Evolutionary conservation across 768 basidiomycete species (phyloP).

Genomic region (Gloeostereum incarnatum): DNA sequence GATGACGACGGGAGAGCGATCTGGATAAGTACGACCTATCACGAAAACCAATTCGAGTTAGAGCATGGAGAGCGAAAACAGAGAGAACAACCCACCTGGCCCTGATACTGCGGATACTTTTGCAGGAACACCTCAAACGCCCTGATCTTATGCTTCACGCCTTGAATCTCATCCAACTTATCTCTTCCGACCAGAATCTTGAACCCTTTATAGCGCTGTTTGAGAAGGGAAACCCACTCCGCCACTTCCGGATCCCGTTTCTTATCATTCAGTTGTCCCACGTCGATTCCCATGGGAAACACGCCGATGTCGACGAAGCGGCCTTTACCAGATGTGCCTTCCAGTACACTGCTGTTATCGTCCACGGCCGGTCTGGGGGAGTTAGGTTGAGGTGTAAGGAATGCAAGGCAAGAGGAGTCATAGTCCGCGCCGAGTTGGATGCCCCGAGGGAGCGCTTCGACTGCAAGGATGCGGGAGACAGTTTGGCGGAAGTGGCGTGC

Average conservation of each 20-base stretch:
- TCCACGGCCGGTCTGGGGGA: background rate
- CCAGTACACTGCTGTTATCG: background rate
- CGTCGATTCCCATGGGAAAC: slow-evolving; percentile 90
- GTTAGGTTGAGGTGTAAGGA: background rate
- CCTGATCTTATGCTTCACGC: slow-evolving; percentile 74
- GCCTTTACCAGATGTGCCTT: slow-evolving; percentile 22
- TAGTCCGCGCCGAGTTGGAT: background rate
- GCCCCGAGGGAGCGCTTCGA: slow-evolving; percentile 63
- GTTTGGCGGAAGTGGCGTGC: slow-evolving; percentile 85
- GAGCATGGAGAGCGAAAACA: background rate
- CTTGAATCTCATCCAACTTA: slow-evolving; percentile 78
- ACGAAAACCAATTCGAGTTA: background rate
- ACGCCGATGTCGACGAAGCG: slow-evolving; percentile 80
- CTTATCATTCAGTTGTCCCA: slow-evolving; percentile 53
- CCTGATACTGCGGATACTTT: slow-evolving; percentile 70
- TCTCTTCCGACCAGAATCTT: slow-evolving; percentile 84
- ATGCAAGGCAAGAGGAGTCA: background rate
- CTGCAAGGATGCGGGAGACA: slow-evolving; percentile 67
- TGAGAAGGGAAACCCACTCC: slow-evolving; percentile 76
- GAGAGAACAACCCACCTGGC: slow-evolving; percentile 35
- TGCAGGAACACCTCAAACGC: slow-evolving; percentile 81
- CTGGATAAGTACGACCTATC: slow-evolving; percentile 73
- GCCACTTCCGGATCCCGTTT: slow-evolving; percentile 67
- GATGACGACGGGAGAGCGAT: slow-evolving; percentile 45
- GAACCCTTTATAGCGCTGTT: slow-evolving; percentile 77